Evolutionary conservation across 352 stramenopile species (phyloP), one percentile per base, ranked within the genome.

Genomic region (Phytophthora idaei): DNA sequence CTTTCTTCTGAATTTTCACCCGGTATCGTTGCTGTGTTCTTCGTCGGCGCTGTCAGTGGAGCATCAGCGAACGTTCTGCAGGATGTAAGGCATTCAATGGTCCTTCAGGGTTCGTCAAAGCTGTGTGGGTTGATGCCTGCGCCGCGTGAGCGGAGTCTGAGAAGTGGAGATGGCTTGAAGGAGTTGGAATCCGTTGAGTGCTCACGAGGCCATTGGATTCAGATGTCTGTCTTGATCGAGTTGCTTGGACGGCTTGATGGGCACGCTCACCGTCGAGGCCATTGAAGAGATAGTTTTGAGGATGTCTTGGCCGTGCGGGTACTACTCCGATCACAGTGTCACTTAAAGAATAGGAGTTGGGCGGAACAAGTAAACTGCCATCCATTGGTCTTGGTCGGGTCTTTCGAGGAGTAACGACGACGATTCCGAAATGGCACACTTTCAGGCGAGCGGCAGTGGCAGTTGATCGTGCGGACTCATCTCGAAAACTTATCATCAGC

Each of bases 1-100:
- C 6, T 36, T 58, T 37, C 1, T 37, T 25, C 7, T 37, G n/a
- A 7, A 42, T 5, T 37, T 58, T 65, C 36, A 46, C 29, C 8
- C 57, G 36, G 28, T 65, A 65, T 8, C 39, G 57, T 48, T 65
- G 57, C 44, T 65, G 57, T 5, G 15, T 50, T 41, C 29, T 15
- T 9, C 37, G 36, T 14, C 57, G 57, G 15, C 57, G 57, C 12
- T 31, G 36, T 10, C 57, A 47, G 15, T 52, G 28, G 8, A 58
- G 48, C 0, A 21, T 2, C 5, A 14, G 9, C 5, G 46, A 49
- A 15, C 34, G 32, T 17, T 64, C 45, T 9, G 34, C 25, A n/a
- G 21, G 1, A 17, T 1, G 8, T 37, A 49, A 21, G 1, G 21
- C 10, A 27, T 36, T 10, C 11, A 9, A 48, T 1, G 6, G 9